These are phyloP conservation scores for Sequoiadendron giganteum DNA, from an alignment of 75 land plant genomes.

Conservation along the genomic window DNA sequence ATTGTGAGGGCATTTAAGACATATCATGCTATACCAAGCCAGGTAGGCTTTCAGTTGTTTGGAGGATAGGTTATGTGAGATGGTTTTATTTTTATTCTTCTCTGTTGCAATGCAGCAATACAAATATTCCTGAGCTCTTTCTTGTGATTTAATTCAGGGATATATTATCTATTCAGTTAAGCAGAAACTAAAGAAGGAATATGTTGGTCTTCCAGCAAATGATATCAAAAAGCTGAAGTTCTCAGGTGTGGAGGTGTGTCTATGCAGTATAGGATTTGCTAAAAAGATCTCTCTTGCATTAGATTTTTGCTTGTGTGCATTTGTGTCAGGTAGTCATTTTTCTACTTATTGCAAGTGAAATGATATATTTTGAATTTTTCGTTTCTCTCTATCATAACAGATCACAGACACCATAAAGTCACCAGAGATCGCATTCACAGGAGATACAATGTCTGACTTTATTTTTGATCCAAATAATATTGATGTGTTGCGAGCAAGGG, in stretches of 20 bases:
- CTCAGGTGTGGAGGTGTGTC: slow-evolving; percentile 91
- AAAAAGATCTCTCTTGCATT: slow-evolving; percentile 9
- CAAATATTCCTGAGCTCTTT: neutral
- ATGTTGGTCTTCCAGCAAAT: slow-evolving; percentile 69
- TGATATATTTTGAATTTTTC: neutral
- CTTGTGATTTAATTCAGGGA: slow-evolving; percentile 51
- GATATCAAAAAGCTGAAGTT: slow-evolving; percentile 75
- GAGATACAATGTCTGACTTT: slow-evolving; percentile 71
- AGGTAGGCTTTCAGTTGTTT: slow-evolving; percentile 36
- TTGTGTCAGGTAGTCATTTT: neutral
- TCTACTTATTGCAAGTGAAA: neutral
- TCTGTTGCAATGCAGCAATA: neutral
- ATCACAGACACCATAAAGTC: slow-evolving; percentile 70
- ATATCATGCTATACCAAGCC: slow-evolving; percentile 90
- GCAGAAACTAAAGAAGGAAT: slow-evolving; percentile 92
- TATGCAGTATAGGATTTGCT: neutral
- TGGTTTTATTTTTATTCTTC: neutral
- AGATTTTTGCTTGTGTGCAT: neutral
- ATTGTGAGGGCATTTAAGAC: slow-evolving; percentile 85
- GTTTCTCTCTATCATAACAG: slow-evolving; percentile 24
- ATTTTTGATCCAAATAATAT: slow-evolving; percentile 49
- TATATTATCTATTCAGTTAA: slow-evolving; percentile 89
- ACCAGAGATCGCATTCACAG: slow-evolving; percentile 96
- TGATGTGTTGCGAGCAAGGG: slow-evolving; percentile 67
- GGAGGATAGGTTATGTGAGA: neutral